Conservation (phyloP, 2,329 filamentous ascomycete genomes). For the Fusarium nanum region DNA sequence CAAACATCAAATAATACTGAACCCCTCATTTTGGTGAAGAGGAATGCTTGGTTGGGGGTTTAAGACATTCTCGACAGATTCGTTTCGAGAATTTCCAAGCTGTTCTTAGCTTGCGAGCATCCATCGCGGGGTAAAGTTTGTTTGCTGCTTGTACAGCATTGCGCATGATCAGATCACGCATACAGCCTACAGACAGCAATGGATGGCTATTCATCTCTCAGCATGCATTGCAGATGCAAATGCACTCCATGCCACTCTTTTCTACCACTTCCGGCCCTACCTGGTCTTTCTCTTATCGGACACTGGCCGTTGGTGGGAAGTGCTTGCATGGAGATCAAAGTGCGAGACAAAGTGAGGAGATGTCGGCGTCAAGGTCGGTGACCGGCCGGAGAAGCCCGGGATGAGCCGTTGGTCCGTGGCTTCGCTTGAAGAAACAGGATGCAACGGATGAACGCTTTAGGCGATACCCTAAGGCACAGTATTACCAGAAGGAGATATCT, state of each 20-base stretch:
- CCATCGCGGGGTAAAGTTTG: constrained; percentile 7
- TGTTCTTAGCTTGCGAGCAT: constrained; percentile 10
- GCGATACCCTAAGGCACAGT: constrained; percentile 14
- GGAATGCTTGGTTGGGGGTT: background rate
- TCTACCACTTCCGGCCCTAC: constrained; percentile 25
- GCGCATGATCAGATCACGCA: constrained; percentile 35
- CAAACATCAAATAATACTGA: background rate
- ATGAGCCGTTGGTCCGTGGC: constrained; percentile 44
- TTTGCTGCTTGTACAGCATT: constrained; percentile 5
- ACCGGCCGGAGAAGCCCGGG: constrained; percentile 34
- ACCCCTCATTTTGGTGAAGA: background rate
- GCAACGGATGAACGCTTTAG: constrained; percentile 22
- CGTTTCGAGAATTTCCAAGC: background rate
- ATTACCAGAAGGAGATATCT: constrained; percentile 36
- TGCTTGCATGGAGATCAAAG: constrained; percentile 24
- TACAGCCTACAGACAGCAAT: background rate
- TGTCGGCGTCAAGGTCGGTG: constrained; percentile 21
- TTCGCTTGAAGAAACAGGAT: constrained; percentile 24
- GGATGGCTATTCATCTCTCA: constrained; percentile 2
- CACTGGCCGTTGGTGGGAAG: constrained; percentile 25
- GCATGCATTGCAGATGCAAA: constrained; percentile 2
- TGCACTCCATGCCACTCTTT: constrained; percentile 14
- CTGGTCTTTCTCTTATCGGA: constrained; percentile 28
- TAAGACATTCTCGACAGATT: background rate
- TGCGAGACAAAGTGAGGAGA: constrained; percentile 17